phyloP scores from a whole-genome alignment of 1,284 basidiomycete genomes.

The Sanghuangporus weigelae region DNA sequence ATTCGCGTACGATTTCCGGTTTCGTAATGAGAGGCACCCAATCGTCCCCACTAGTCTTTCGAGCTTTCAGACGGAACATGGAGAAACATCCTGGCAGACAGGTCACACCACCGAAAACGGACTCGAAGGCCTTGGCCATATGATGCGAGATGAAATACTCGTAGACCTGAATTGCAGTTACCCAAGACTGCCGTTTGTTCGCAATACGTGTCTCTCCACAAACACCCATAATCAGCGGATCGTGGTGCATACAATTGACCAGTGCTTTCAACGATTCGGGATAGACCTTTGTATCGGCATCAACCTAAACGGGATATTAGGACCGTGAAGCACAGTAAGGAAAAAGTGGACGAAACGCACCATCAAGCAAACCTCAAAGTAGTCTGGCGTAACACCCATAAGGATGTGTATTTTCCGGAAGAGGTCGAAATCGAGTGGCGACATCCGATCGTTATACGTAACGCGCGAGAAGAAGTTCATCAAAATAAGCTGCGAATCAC shows the following conservation, averaged over 20 bases:
- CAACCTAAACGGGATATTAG: slow-evolving; percentile 58
- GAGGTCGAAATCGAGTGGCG: slow-evolving; percentile 94
- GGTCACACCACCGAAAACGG: slow-evolving; percentile 98
- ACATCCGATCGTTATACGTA: slow-evolving; percentile 99
- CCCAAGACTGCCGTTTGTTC: slow-evolving; percentile 97
- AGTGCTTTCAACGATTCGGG: slow-evolving; percentile 82
- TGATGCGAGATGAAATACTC: slow-evolving; percentile 99
- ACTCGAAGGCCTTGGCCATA: slow-evolving; percentile 96
- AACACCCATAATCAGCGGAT: slow-evolving; percentile 98
- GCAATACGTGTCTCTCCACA: slow-evolving; percentile 98
- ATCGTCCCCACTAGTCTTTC: slow-evolving; percentile 83
- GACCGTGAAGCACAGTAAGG: background rate
- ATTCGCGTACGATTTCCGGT: slow-evolving; percentile 96
- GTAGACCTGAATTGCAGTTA: slow-evolving; percentile 96
- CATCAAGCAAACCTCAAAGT: slow-evolving; percentile 97
- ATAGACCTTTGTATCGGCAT: slow-evolving; percentile 95
- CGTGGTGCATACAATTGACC: slow-evolving; percentile 97
- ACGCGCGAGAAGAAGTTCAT: slow-evolving; percentile 99
- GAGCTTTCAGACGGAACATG: slow-evolving; percentile 97
- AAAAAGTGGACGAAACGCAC: slow-evolving; percentile 36
- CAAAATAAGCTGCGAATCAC: slow-evolving; percentile 96
- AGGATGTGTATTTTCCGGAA: slow-evolving; percentile 95
- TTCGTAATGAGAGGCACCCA: slow-evolving; percentile 98
- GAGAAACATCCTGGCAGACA: slow-evolving; percentile 99
- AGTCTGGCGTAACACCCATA: slow-evolving; percentile 99